These are phyloP conservation scores for Pseudogymnoascus pannorum DNA, from an alignment of 2,329 filamentous ascomycete genomes.

Conservation along the genomic window DNA sequence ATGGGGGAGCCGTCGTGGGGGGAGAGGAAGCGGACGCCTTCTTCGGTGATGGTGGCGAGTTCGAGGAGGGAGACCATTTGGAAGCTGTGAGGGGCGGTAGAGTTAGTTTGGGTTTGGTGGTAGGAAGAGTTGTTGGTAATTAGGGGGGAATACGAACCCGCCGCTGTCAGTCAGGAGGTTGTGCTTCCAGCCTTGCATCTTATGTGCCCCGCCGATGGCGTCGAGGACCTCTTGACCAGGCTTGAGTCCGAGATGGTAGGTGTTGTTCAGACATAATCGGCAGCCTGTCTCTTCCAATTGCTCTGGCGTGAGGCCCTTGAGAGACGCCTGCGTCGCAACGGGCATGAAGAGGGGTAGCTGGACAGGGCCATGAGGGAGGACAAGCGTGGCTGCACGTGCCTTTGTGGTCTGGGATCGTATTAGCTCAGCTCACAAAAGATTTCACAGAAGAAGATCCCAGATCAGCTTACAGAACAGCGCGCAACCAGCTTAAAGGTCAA, in stretches of 20 bases:
- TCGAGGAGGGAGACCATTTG: conserved; percentile 98
- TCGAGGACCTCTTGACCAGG: conserved; percentile 87
- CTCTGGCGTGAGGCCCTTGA: conserved; percentile 89
- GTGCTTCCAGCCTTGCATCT: conserved; percentile 87
- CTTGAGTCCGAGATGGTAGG: conserved; percentile 91
- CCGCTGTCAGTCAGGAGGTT: conserved; percentile 85
- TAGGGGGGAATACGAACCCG: conserved; percentile 41
- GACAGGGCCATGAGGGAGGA: conserved; percentile 85
- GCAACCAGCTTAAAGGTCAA: conserved; percentile 72
- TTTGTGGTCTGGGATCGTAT: conserved; percentile 66
- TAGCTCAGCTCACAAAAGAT: conserved; percentile 12
- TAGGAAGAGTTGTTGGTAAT: conserved; percentile 12
- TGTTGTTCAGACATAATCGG: conserved; percentile 91
- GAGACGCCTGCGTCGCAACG: conserved; percentile 89
- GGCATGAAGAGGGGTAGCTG: conserved; percentile 96
- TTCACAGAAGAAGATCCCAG: conserved; percentile 13
- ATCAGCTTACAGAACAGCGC: conserved; percentile 64
- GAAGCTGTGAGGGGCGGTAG: conserved; percentile 55
- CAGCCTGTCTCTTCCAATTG: conserved; percentile 88
- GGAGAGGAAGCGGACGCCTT: conserved; percentile 91
- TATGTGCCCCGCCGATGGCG: conserved; percentile 84
- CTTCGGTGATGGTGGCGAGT: conserved; percentile 84
- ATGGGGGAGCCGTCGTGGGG: conserved; percentile 93
- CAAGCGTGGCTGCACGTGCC: conserved; percentile 80
- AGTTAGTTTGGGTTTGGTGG: not conserved